Conservation (phyloP, 2,329 filamentous ascomycete genomes). For the Fusarium lateritium region DNA sequence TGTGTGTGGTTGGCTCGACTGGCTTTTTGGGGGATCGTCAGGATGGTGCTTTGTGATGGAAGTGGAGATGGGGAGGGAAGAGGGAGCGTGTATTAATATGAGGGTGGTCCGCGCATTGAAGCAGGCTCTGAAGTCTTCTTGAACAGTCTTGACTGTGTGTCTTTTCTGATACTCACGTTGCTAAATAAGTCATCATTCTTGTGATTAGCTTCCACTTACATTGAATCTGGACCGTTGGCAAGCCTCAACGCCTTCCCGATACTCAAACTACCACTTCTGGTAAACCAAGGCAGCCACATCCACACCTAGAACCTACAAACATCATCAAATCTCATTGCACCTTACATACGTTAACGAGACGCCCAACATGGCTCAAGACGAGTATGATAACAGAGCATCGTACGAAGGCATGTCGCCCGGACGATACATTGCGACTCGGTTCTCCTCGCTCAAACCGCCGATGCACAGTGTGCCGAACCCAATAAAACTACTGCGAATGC, state of each 20-base stretch:
- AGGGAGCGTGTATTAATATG: conserved; percentile 33
- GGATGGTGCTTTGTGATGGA: conserved; percentile 24
- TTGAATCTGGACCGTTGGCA: neutral
- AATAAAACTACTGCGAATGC: conserved; percentile 62
- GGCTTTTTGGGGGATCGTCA: conserved; percentile 38
- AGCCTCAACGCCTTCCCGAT: neutral
- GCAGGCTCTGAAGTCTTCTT: neutral
- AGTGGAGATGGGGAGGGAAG: conserved; percentile 26
- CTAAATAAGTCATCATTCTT: neutral
- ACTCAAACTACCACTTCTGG: neutral
- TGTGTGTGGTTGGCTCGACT: conserved; percentile 27
- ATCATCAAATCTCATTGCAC: neutral
- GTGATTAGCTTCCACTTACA: conserved; percentile 6
- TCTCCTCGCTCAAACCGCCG: conserved; percentile 70
- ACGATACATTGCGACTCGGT: conserved; percentile 65
- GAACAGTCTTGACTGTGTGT: conserved; percentile 20
- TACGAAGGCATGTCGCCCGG: conserved; percentile 65
- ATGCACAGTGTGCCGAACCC: conserved; percentile 70
- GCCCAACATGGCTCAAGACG: conserved; percentile 44
- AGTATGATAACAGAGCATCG: conserved; percentile 57
- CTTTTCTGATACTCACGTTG: neutral
- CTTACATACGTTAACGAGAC: neutral
- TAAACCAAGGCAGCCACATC: neutral
- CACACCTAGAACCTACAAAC: neutral
- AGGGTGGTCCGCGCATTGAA: neutral